phyloP scores from a whole-genome alignment of 78 protist species.

The slime mould (Dictyostelium discoideum) region dicty_2.7 NC_007091.3:4616501-4617000 shows the following conservation, averaged over 20 bases:
- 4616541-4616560: constrained; percentile 67
- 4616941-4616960: constrained; percentile 52
- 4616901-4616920: constrained; percentile 78
- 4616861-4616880: background rate
- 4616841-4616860: background rate
- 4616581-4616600: background rate
- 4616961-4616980: constrained; percentile 86
- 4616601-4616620: too few relatives aligned
- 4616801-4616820: too few relatives aligned
- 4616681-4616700: constrained; percentile 84
- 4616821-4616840: too few relatives aligned
- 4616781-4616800: constrained; percentile 62
- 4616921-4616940: constrained; percentile 48
- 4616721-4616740: constrained; percentile 65
- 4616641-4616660: constrained; percentile 46
- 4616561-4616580: constrained; percentile 32
- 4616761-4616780: constrained; percentile 81
- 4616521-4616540: constrained; percentile 79
- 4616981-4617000: constrained; percentile 75
- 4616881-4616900: too few relatives aligned
- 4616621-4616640: too few relatives aligned
- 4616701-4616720: constrained; percentile 89
- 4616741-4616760: constrained; percentile 57
- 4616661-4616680: constrained; percentile 77
- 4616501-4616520: constrained; percentile 83